Conservation (phyloP, 2,329 filamentous ascomycete genomes). For the Claviceps pazoutovae region DNA sequence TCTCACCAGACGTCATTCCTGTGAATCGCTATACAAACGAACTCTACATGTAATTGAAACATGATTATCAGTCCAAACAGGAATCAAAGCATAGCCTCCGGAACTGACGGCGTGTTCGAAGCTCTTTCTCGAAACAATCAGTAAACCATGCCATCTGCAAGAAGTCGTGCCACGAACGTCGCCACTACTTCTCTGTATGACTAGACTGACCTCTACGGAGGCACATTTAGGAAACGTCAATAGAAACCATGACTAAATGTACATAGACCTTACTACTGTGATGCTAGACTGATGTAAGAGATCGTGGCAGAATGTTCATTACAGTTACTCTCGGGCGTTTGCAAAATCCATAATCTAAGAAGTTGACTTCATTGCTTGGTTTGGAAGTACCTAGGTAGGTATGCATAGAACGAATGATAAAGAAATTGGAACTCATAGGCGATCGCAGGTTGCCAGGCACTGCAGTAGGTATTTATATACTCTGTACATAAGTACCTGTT, state of each 20-base stretch:
- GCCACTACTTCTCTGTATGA: background rate
- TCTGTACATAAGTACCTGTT: too few species aligned
- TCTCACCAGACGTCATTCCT: slow-evolving; percentile 38
- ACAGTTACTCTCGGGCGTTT: slow-evolving; percentile 22
- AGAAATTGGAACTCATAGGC: too few species aligned
- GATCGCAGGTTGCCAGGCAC: too few species aligned
- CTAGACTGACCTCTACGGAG: background rate
- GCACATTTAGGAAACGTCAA: background rate
- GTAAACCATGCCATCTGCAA: slow-evolving; percentile 53
- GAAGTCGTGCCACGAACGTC: background rate
- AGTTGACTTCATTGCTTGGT: too few species aligned
- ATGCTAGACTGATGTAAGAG: slow-evolving; percentile 51
- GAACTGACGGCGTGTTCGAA: slow-evolving; percentile 42
- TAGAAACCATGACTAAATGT: background rate
- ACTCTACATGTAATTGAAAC: slow-evolving; percentile 47
- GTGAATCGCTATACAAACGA: slow-evolving; percentile 52
- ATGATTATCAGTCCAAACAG: slow-evolving; percentile 58
- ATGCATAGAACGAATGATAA: too few species aligned
- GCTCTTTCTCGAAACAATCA: slow-evolving; percentile 34
- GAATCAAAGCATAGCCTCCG: slow-evolving; percentile 58
- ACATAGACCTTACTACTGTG: slow-evolving; percentile 50
- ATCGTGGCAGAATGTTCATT: slow-evolving; percentile 48
- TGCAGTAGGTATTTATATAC: too few species aligned
- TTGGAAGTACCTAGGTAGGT: too few species aligned
- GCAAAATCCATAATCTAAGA: too few species aligned